These are phyloP conservation scores for Auxenochlorella protothecoides DNA, from an alignment of 139 green algal species.

Conservation along the genomic window DNA sequence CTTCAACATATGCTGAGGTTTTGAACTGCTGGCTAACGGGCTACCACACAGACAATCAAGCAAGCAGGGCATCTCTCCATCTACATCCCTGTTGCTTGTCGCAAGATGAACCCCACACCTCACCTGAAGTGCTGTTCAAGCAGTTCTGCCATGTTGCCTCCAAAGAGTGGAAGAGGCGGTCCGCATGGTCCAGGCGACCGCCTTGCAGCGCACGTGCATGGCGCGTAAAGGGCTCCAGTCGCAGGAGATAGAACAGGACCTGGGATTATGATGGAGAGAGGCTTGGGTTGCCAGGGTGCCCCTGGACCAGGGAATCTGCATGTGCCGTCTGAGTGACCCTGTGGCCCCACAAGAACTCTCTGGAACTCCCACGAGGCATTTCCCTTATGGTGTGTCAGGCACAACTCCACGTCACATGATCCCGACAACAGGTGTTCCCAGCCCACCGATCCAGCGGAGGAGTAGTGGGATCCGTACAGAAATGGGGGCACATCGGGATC, in stretches of 20 bases:
- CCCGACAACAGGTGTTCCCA: not conserved
- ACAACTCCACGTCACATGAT: no score
- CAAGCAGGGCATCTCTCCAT: no score
- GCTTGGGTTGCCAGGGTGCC: no score
- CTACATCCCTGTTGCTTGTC: no score
- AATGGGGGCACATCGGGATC: conserved; percentile 54
- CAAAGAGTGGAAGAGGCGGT: conserved; percentile 80
- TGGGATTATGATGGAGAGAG: conserved; percentile 10
- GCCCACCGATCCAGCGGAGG: conserved; percentile 40
- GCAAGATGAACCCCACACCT: conserved; percentile 17
- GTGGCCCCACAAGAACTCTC: no score
- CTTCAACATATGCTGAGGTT: no score
- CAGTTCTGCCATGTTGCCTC: conserved; percentile 65
- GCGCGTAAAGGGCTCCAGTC: conserved; percentile 44
- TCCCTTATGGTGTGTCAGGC: no score
- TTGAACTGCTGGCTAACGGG: no score
- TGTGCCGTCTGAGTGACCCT: no score
- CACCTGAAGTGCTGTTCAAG: conserved; percentile 17
- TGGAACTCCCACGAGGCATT: no score
- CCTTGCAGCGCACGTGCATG: conserved; percentile 80
- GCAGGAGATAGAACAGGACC: conserved; percentile 87
- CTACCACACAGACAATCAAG: no score
- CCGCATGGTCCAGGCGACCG: conserved; percentile 87
- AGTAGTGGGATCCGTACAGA: conserved; percentile 93
- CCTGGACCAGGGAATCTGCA: no score